Conservation (phyloP, 306 rosid genomes). For the Citrullus mucosospermus region DNA sequence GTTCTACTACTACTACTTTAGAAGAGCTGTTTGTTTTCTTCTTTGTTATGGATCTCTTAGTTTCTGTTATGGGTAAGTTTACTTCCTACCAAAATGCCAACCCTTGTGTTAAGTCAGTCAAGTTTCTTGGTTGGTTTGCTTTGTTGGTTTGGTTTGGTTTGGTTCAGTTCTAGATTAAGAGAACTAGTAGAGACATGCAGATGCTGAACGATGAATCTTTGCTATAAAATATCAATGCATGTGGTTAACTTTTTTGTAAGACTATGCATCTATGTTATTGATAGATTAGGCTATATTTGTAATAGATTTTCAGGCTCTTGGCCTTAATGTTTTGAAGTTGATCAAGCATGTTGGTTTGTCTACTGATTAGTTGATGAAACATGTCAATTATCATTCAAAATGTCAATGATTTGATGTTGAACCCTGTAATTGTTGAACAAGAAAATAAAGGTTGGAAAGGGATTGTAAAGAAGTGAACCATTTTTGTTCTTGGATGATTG, state of each 20-base stretch:
- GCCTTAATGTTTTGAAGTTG: no score
- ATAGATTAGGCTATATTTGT: background rate
- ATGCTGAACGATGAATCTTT: background rate
- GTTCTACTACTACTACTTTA: background rate
- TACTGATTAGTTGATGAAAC: background rate
- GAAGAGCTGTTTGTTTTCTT: background rate
- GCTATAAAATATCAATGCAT: background rate
- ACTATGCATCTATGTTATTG: background rate
- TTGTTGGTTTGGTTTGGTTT: background rate
- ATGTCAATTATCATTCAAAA: no score
- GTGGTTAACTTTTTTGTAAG: background rate
- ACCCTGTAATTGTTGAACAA: no score
- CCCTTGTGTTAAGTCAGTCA: background rate
- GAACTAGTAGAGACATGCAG: background rate
- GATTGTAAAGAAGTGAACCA: background rate
- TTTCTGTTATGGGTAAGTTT: background rate
- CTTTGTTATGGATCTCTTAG: background rate
- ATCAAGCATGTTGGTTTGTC: background rate
- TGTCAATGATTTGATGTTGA: background rate
- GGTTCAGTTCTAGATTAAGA: background rate
- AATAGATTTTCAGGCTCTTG: background rate
- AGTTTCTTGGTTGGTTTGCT: conserved; percentile 5
- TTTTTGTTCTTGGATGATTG: background rate
- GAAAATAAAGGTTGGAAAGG: background rate
- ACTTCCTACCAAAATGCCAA: background rate